Evolutionary conservation across 2,329 filamentous ascomycete species (phyloP).

Genomic region (Beauveria brongniartii): DNA sequence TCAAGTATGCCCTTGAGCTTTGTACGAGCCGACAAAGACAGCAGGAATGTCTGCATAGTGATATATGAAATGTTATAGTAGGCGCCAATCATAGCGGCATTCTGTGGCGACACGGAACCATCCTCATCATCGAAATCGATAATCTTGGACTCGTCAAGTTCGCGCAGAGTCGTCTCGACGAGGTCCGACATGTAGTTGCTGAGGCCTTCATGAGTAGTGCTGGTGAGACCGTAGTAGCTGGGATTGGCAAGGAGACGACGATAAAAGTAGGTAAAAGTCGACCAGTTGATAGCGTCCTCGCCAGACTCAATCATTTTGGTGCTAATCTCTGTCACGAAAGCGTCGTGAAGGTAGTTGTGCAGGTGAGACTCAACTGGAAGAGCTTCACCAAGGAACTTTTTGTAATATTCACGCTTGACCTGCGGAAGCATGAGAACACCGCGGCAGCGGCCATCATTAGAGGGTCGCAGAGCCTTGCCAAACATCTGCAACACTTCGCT

Average conservation of each 20-base stretch:
- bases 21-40: constrained; percentile 79
- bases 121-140: constrained; percentile 94
- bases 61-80: constrained; percentile 99
- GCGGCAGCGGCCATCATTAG: constrained; percentile 70
- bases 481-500: constrained; percentile 98
- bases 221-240: constrained; percentile 86
- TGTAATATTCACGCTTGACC: constrained; percentile 95
- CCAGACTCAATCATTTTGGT: constrained; percentile 92
- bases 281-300: constrained; percentile 97
- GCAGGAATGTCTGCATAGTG: constrained; percentile 96
- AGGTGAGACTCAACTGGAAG: constrained; percentile 92
- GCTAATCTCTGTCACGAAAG: constrained; percentile 94
- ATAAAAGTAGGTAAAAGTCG: constrained; percentile 98
- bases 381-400: constrained; percentile 95
- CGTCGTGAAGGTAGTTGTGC: constrained; percentile 85
- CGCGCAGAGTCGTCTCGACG: constrained; percentile 85
- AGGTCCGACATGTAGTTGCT: constrained; percentile 90
- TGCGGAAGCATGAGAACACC: constrained; percentile 95
- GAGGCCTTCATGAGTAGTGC: constrained; percentile 85
- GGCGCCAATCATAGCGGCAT: constrained; percentile 94
- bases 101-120: constrained; percentile 79
- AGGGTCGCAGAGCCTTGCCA: constrained; percentile 76
- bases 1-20: constrained; percentile 97
- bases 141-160: constrained; percentile 86
- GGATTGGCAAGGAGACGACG: constrained; percentile 89